Evolutionary conservation across 192 early-diverging fungal species (phyloP).

Genomic region (Backusella morwellensis): DNA sequence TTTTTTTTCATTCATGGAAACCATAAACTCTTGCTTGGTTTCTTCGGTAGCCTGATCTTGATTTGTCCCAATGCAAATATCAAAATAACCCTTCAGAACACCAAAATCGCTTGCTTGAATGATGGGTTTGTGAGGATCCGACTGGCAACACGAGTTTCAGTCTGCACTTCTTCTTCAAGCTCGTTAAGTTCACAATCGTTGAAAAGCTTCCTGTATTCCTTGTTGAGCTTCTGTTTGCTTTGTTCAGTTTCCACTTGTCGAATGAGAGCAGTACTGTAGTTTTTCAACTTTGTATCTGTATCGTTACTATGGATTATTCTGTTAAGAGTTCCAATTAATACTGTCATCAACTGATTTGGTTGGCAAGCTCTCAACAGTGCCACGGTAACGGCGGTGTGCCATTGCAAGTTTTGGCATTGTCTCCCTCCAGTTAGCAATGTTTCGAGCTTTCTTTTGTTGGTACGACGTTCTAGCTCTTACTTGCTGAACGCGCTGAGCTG

Average conservation of each 20-base stretch:
- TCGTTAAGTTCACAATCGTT: background rate
- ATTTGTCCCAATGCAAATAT: background rate
- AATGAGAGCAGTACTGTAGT: background rate
- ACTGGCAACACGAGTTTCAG: background rate
- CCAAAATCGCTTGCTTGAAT: background rate
- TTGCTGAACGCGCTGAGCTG: too few relatives aligned
- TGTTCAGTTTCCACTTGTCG: background rate
- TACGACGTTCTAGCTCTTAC: too few relatives aligned
- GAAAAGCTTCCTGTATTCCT: background rate
- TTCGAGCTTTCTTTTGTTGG: too few relatives aligned
- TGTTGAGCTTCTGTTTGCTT: background rate
- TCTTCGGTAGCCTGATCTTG: background rate
- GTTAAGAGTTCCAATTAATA: background rate
- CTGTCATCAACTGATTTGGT: background rate
- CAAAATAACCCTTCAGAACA: background rate
- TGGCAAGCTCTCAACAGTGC: too few relatives aligned
- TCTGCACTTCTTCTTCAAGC: background rate
- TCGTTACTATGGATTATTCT: background rate
- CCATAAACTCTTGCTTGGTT: background rate
- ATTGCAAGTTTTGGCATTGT: too few relatives aligned
- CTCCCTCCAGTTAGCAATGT: too few relatives aligned
- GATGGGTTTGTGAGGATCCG: background rate
- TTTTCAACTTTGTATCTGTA: background rate
- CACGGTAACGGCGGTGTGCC: too few relatives aligned
- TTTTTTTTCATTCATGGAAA: background rate